Percentiles rank a stretch among this genome's conserved stretches.
Conservation (phyloP, 2,329 filamentous ascomycete genomes). For the Trichoderma gracile region DNA sequence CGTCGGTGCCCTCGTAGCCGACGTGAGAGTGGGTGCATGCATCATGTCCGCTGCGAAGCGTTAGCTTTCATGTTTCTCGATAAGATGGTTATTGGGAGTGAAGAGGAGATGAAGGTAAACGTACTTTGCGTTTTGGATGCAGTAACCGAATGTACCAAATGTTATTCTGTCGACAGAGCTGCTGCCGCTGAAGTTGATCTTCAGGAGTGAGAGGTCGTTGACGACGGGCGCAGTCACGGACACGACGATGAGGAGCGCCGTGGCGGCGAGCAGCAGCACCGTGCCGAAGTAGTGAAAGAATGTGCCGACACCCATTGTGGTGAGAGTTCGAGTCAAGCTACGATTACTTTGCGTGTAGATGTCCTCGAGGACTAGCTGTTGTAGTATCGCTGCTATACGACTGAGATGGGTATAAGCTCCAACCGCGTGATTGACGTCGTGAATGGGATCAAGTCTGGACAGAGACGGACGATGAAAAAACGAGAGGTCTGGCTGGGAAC, state of each 20-base stretch:
- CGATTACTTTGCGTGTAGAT: background rate
- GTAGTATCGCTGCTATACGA: background rate
- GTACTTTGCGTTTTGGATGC: constrained; percentile 38
- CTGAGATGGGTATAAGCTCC: background rate
- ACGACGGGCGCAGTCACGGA: constrained; percentile 61
- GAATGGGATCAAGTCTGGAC: background rate
- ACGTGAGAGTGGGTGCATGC: constrained; percentile 50
- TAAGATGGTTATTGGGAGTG: background rate
- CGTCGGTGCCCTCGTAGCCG: constrained; percentile 56
- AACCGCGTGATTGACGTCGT: background rate
- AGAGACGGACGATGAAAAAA: background rate
- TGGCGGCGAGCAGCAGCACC: constrained; percentile 56
- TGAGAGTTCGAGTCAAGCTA: no score
- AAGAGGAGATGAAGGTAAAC: constrained; percentile 2
- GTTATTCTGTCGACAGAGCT: constrained; percentile 43
- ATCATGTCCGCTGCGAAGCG: constrained; percentile 40
- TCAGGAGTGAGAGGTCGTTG: constrained; percentile 55
- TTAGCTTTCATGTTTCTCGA: background rate
- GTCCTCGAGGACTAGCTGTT: background rate
- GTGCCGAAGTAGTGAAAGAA: constrained; percentile 60
- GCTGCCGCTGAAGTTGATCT: constrained; percentile 48
- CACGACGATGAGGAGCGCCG: constrained; percentile 58
- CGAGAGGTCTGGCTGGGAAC: constrained; percentile 13
- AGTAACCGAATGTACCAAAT: constrained; percentile 65
- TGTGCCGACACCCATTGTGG: constrained; percentile 50